phyloP scores from a whole-genome alignment of 2,329 filamentous ascomycete species.

The Claviceps lovelessii region DNA sequence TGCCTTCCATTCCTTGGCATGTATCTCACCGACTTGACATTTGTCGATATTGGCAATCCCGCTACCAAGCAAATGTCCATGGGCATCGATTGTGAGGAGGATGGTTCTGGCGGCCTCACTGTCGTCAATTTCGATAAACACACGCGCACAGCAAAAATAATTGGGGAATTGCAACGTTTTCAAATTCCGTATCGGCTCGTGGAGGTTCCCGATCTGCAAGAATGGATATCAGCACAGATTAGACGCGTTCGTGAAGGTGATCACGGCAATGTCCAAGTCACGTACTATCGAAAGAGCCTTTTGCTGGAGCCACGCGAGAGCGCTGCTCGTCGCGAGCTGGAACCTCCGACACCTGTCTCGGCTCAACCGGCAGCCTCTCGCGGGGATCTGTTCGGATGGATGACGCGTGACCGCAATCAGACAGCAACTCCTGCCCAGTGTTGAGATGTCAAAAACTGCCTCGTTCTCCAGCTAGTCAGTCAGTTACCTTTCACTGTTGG shows the following conservation, averaged over 20 bases:
- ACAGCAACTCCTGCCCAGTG: slow-evolving; percentile 12
- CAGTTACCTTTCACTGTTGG: not conserved
- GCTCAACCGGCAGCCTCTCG: slow-evolving; percentile 17
- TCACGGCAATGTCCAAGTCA: slow-evolving; percentile 42
- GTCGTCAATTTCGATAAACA: slow-evolving; percentile 99
- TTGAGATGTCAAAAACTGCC: not conserved
- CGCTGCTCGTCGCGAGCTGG: slow-evolving; percentile 18
- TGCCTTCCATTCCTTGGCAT: slow-evolving; percentile 93
- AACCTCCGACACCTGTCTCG: slow-evolving; percentile 18
- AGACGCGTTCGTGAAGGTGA: slow-evolving; percentile 53
- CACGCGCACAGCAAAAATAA: slow-evolving; percentile 84
- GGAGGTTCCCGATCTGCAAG: slow-evolving; percentile 76
- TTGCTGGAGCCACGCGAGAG: slow-evolving; percentile 63
- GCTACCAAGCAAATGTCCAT: slow-evolving; percentile 58
- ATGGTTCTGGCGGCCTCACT: slow-evolving; percentile 49
- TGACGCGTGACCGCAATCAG: slow-evolving; percentile 31
- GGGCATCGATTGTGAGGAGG: slow-evolving; percentile 37
- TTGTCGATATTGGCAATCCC: slow-evolving; percentile 88
- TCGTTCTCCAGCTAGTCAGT: not conserved
- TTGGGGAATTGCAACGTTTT: slow-evolving; percentile 88
- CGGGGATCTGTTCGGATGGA: slow-evolving; percentile 36
- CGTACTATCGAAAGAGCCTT: slow-evolving; percentile 68
- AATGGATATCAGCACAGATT: slow-evolving; percentile 80
- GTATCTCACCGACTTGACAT: slow-evolving; percentile 90
- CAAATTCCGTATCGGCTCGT: slow-evolving; percentile 81